Conservation (phyloP, 768 basidiomycete genomes). For the Daedaleopsis sinensis region DNA sequence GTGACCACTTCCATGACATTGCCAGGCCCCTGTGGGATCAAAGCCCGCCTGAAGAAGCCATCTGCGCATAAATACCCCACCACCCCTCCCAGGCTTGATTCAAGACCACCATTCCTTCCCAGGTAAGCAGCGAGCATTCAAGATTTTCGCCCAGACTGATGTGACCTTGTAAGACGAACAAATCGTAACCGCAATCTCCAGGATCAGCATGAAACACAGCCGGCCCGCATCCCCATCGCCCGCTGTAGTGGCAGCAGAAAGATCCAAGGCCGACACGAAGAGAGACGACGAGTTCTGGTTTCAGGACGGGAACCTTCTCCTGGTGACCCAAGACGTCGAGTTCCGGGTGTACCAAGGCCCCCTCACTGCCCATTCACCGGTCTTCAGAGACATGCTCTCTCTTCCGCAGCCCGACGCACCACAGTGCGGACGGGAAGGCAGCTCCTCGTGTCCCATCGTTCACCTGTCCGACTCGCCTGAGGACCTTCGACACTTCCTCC, state of each 20-base stretch:
- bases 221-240: background rate
- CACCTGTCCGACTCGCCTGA: conserved; percentile 9
- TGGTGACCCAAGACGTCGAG: conserved; percentile 12
- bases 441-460: conserved; percentile 3
- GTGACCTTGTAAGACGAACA: no score
- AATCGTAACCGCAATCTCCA: background rate
- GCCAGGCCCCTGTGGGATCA: background rate
- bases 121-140: background rate
- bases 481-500: conserved; percentile 9
- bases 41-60: background rate
- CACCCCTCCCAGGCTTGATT: background rate
- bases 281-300: conserved; percentile 21
- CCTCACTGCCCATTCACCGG: conserved; percentile 16
- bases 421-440: background rate
- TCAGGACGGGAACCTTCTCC: conserved; percentile 21
- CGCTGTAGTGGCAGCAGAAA: background rate
- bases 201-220: background rate
- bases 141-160: background rate
- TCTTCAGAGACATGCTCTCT: conserved; percentile 21
- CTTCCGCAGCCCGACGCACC: conserved; percentile 8
- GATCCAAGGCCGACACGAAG: background rate
- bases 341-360: conserved; percentile 21
- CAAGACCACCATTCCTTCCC: background rate
- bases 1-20: background rate
- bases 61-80: background rate